Evolutionary conservation across 2,329 filamentous ascomycete species (phyloP).

Genomic region (Colletotrichum agaves): DNA sequence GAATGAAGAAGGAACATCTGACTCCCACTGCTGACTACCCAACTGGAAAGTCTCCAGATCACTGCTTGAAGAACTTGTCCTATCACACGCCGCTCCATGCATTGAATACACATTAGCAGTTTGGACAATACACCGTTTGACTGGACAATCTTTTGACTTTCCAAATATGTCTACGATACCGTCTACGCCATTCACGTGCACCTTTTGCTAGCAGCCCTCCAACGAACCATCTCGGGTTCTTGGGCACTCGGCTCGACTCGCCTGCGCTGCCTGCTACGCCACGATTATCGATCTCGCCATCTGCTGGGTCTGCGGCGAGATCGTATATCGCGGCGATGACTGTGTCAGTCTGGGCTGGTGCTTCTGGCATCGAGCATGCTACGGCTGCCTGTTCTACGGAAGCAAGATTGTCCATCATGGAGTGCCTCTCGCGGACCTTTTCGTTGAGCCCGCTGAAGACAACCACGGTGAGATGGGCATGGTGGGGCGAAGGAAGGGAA

Average conservation of each 20-base stretch:
- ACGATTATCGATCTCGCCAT: constrained; percentile 64
- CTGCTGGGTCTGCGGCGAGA: constrained; percentile 67
- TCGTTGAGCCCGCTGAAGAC: constrained; percentile 38
- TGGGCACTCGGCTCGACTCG: constrained; percentile 59
- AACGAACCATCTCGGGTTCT: constrained; percentile 52
- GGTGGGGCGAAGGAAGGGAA: constrained; percentile 39
- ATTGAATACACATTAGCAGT: background rate
- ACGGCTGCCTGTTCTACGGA: constrained; percentile 66
- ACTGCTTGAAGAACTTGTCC: too few relatives aligned
- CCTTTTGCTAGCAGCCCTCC: constrained; percentile 62
- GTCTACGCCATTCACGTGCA: constrained; percentile 59
- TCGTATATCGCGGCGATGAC: constrained; percentile 63
- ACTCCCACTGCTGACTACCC: too few relatives aligned
- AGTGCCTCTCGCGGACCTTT: constrained; percentile 49
- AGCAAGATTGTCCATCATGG: constrained; percentile 51
- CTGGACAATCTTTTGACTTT: background rate
- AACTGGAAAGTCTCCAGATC: too few relatives aligned
- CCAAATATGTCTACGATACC: background rate
- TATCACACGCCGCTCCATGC: too few relatives aligned
- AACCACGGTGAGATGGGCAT: constrained; percentile 19
- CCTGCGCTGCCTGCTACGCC: constrained; percentile 59
- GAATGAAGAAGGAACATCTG: too few relatives aligned
- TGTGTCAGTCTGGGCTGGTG: constrained; percentile 70
- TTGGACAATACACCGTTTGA: background rate
- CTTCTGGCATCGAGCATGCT: constrained; percentile 68